A percentile compares a stretch with the other conserved stretches of the same genome.
Evolutionary conservation across 163 green algal species (phyloP).

Genomic region (Scenedesmus sp.): DNA sequence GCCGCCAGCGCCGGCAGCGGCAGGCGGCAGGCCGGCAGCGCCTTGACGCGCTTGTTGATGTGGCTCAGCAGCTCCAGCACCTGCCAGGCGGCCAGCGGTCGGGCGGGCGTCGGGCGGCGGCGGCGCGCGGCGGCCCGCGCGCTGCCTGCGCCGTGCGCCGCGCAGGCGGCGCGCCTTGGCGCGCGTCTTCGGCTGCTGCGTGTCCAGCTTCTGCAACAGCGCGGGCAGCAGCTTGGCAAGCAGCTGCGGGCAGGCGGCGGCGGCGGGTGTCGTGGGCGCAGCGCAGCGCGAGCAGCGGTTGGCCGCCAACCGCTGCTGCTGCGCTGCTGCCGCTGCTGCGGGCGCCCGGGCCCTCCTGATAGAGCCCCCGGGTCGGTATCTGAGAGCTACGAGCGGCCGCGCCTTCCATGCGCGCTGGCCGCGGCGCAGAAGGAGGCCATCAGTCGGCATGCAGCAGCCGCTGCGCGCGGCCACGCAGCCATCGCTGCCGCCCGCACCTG

Average conservation of each 20-base stretch:
- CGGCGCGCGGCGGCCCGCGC: neutral
- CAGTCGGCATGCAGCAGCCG: too few relatives aligned
- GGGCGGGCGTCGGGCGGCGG: neutral
- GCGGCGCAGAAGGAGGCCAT: neutral
- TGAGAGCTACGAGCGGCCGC: too few relatives aligned
- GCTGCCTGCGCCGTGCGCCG: neutral
- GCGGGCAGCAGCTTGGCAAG: constrained; percentile 81
- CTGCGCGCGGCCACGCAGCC: neutral
- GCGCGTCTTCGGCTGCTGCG: constrained; percentile 54
- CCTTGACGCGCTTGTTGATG: constrained; percentile 90
- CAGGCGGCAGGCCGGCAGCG: constrained; percentile 65
- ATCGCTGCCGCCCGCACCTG: constrained; percentile 50
- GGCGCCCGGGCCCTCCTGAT: too few relatives aligned
- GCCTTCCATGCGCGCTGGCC: too few relatives aligned
- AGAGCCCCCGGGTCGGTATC: too few relatives aligned
- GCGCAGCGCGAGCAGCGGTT: too few relatives aligned
- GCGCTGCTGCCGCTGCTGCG: neutral
- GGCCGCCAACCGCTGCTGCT: too few relatives aligned
- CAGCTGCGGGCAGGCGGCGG: constrained; percentile 56
- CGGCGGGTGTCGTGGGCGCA: too few relatives aligned
- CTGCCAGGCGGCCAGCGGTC: constrained; percentile 47
- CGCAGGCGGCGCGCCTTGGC: constrained; percentile 63
- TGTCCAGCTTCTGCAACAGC: constrained; percentile 75
- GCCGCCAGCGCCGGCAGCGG: constrained; percentile 76
- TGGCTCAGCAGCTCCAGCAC: constrained; percentile 91